Evolutionary conservation across 1,284 basidiomycete species (phyloP).

Genomic region (Microbotryum lychnidis-dioicae): DNA sequence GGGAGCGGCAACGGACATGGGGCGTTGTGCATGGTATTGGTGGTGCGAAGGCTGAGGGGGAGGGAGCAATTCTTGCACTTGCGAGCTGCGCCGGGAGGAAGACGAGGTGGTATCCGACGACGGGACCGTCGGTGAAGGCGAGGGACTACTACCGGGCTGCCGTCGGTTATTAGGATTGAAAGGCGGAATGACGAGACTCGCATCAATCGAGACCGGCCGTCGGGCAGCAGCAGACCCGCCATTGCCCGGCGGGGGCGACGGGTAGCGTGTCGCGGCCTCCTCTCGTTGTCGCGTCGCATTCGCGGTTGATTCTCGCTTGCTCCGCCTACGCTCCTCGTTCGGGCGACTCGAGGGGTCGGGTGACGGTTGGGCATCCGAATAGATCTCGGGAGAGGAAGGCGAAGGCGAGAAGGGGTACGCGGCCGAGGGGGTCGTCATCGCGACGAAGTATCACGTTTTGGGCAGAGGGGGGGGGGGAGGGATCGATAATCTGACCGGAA

Average conservation of each 20-base stretch:
- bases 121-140: neutral
- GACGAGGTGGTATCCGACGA: neutral
- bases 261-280: slow-evolving; percentile 13
- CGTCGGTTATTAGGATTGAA: slow-evolving; percentile 31
- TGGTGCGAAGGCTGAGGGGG: neutral
- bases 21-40: neutral
- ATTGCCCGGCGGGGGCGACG: slow-evolving; percentile 12
- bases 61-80: slow-evolving; percentile 1
- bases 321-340: slow-evolving; percentile 13
- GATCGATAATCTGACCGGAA: too few relatives aligned
- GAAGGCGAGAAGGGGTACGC: slow-evolving; percentile 17
- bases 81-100: slow-evolving; percentile 1
- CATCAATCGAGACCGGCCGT: slow-evolving; percentile 11
- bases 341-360: neutral
- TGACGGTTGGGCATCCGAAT: neutral
- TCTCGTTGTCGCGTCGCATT: neutral
- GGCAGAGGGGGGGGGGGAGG: too few relatives aligned
- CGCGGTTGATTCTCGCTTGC: slow-evolving; percentile 18
- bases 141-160: neutral
- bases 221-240: neutral
- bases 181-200: slow-evolving; percentile 28
- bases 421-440: slow-evolving; percentile 14
- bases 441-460: neutral
- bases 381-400: neutral
- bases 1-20: slow-evolving; percentile 4